Percentiles rank a stretch among this genome's conserved stretches.
These are phyloP conservation scores for Ammopiptanthus mongolicus DNA, from an alignment of 306 rosid species.

Conservation along the genomic window DNA sequence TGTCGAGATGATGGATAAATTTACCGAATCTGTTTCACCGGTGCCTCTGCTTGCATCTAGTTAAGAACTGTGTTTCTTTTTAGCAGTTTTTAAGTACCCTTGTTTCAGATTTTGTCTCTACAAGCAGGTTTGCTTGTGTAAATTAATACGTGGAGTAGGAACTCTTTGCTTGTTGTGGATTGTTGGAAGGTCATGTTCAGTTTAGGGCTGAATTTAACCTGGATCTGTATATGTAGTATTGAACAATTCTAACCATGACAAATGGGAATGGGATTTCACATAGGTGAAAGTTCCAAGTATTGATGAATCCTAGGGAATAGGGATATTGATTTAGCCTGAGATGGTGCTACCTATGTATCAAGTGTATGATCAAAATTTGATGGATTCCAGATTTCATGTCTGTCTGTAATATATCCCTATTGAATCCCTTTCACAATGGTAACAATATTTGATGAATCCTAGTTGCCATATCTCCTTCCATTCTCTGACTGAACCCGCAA, in stretches of 20 bases:
- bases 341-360: constrained; percentile 18
- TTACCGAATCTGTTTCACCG: constrained; percentile 24
- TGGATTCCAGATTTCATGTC: constrained; percentile 8
- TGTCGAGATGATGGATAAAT: constrained; percentile 42
- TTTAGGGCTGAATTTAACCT: constrained; percentile 61
- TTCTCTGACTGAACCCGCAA: neutral
- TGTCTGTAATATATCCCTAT: neutral
- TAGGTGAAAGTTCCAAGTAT: constrained; percentile 22
- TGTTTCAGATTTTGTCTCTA: constrained; percentile 34
- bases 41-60: constrained; percentile 34
- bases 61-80: constrained; percentile 14
- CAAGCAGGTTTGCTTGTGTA: constrained; percentile 48
- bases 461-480: neutral
- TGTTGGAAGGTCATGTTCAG: constrained; percentile 49
- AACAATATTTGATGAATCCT: neutral
- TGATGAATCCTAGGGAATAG: neutral
- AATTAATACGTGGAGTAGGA: constrained; percentile 34
- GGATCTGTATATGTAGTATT: constrained; percentile 19
- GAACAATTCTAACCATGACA: constrained; percentile 33
- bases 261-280: constrained; percentile 27
- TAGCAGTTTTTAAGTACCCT: constrained; percentile 5
- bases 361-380: constrained; percentile 19
- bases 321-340: neutral
- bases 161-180: constrained; percentile 42
- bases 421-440: neutral